phyloP scores from a whole-genome alignment of 352 stramenopile species.

The Pythium periplocum region DNA sequence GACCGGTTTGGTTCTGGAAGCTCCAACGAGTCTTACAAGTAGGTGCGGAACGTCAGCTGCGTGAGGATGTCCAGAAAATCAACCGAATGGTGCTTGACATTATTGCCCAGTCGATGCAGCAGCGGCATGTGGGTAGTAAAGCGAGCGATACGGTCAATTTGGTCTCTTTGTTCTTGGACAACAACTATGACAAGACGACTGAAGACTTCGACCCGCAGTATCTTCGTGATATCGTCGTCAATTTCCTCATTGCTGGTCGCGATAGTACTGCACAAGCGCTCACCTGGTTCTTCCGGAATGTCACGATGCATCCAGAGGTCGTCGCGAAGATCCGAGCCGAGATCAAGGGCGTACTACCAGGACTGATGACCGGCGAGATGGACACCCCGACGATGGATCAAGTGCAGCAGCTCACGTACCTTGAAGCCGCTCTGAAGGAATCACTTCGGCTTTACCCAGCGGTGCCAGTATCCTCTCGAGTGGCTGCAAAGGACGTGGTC shows the following conservation, averaged over 20 bases:
- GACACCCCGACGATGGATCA: conserved; percentile 23
- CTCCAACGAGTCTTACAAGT: conserved; percentile 30
- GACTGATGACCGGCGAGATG: conserved; percentile 4
- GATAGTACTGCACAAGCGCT: conserved; percentile 72
- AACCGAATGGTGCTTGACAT: conserved; percentile 33
- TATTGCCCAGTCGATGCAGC: conserved; percentile 20
- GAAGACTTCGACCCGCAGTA: conserved; percentile 17
- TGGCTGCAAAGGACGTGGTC: conserved; percentile 31
- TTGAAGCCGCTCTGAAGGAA: conserved; percentile 48
- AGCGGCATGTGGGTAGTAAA: background rate
- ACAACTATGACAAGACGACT: background rate
- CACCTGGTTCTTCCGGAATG: conserved; percentile 60
- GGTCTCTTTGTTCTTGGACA: too few species aligned
- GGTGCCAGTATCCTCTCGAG: conserved; percentile 37
- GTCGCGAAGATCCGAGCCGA: conserved; percentile 41
- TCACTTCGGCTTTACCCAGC: conserved; percentile 48
- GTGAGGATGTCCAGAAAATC: conserved; percentile 14
- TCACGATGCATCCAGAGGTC: conserved; percentile 49
- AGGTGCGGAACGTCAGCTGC: conserved; percentile 19
- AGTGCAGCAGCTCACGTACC: conserved; percentile 28
- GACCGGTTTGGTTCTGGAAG: conserved; percentile 38
- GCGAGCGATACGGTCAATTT: too few species aligned
- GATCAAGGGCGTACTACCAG: conserved; percentile 26
- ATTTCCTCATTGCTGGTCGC: conserved; percentile 71
- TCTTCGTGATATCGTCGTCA: conserved; percentile 76